A percentile compares a stretch with the other conserved stretches of the same genome.
These are phyloP conservation scores for Lanmaoa pseudosensibilis DNA, from an alignment of 768 basidiomycete species.

Conservation along the genomic window DNA sequence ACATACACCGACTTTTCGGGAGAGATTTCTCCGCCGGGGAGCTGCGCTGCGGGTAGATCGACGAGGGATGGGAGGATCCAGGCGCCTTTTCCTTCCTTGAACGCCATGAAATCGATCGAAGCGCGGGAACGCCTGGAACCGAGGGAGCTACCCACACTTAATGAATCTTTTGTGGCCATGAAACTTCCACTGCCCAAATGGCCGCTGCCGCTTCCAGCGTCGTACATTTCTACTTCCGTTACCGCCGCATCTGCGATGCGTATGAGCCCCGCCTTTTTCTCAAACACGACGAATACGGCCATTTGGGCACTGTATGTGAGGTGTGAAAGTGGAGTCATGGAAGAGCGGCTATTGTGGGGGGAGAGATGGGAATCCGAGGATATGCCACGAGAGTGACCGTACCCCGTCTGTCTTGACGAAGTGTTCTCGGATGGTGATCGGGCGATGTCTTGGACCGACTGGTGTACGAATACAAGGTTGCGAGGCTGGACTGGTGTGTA, in stretches of 20 bases:
- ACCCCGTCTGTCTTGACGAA: slow-evolving; percentile 22
- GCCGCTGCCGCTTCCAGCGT: slow-evolving; percentile 21
- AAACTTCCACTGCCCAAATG: slow-evolving; percentile 22
- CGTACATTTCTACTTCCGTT: slow-evolving; percentile 69
- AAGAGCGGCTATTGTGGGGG: slow-evolving; percentile 24
- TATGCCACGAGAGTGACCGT: slow-evolving; percentile 43
- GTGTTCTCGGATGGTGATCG: slow-evolving; percentile 45
- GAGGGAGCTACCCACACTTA: slow-evolving; percentile 25
- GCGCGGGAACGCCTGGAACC: slow-evolving; percentile 39
- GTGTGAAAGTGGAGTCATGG: slow-evolving; percentile 32
- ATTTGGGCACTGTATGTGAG: slow-evolving; percentile 67
- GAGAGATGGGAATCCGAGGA: slow-evolving; percentile 42
- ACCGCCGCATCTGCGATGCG: slow-evolving; percentile 79
- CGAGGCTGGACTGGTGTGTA: slow-evolving; percentile 74
- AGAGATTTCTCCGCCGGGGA: slow-evolving; percentile 17
- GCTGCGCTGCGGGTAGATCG: slow-evolving; percentile 24
- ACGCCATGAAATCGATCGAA: slow-evolving; percentile 44
- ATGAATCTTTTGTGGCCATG: slow-evolving; percentile 22
- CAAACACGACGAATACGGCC: slow-evolving; percentile 79
- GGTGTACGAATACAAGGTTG: slow-evolving; percentile 68
- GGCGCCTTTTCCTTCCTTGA: slow-evolving; percentile 34
- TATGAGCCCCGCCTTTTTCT: slow-evolving; percentile 86
- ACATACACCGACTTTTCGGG: slow-evolving; percentile 51
- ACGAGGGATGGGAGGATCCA: slow-evolving; percentile 30
- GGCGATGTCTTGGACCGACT: slow-evolving; percentile 54